Base-by-base conservation (phyloP, 2,329 filamentous ascomycete species). In the Exophiala oligosperma region DNA sequence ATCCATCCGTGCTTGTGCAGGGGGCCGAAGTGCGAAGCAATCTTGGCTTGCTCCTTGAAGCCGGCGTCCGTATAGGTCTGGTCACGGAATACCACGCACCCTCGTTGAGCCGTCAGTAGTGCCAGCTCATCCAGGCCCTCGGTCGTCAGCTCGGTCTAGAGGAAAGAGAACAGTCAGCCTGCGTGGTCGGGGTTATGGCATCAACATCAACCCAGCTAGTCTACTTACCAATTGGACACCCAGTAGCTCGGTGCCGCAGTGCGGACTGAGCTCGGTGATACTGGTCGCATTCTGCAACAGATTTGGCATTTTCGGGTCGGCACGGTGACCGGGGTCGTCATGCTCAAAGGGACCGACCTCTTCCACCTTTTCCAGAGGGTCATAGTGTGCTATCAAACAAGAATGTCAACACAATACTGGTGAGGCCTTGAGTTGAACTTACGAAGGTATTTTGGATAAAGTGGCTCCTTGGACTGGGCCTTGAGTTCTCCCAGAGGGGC, bases 271-370 rank as follows among this genome's bases (percentile, higher is more conserved):
- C 21, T 71, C 67, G 23, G 56, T 53, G 24, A 66, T 56, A 29
- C 60, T 64, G 17, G 61, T 64, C n/a, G 64, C 62, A 1, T 68
- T 58, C 4, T 64, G 60, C 1, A 78, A 68, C 0, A 79, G 68
- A 62, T 77, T 73, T 11, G 71, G 67, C 59, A 77, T 77, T 24
- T 69, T 68, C n/a, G 72, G 70, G 58, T 78, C 73, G 3, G 76
- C 77, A 40, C 71, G 57, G 29, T 73, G 68, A 14, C 76, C 76
- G 37, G 71, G 72, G 37, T 78, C 77, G 23, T 67, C 56, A 55
- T 77, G 76, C 9, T 72, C 71, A 57, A 78, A 78, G 32, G 32
- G 32, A 9, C 32, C 32, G 32, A 35, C 32, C 32, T 7, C 32
- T 9, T 35, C 32, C 32, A 35, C 32, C 32, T 35, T 35, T 11